Conservation (phyloP, 140 eudicot species). For the Ambrosia hybrid region DNA sequence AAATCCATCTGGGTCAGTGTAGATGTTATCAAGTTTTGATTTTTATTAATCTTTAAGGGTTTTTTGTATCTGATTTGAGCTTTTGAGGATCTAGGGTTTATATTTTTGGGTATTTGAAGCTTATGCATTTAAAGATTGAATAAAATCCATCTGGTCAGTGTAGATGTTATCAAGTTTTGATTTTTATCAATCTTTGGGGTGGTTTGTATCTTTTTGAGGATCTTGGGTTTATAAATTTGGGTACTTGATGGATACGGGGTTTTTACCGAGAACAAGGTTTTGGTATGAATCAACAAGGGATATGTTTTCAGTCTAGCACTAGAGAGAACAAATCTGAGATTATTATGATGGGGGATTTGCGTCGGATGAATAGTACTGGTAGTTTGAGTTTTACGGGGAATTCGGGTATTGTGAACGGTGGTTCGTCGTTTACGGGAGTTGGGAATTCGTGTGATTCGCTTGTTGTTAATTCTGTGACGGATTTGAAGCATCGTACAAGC, state of each 20-base stretch:
- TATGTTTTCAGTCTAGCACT: slow-evolving; percentile 44
- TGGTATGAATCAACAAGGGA: slow-evolving; percentile 37
- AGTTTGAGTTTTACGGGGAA: slow-evolving; percentile 36
- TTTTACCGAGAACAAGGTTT: slow-evolving; percentile 33
- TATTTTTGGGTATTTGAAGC: slow-evolving; percentile 4
- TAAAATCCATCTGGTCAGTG: too few species aligned
- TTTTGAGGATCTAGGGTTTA: slow-evolving; percentile 22
- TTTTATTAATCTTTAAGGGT: slow-evolving; percentile 13
- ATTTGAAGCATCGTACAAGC: slow-evolving; percentile 56
- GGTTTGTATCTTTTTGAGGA: slow-evolving; percentile 21
- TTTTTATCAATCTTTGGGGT: slow-evolving; percentile 17
- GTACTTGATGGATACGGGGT: slow-evolving; percentile 45
- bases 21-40: slow-evolving; percentile 21
- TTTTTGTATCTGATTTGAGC: slow-evolving; percentile 12
- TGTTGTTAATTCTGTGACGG: slow-evolving; percentile 55
- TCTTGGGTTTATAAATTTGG: slow-evolving; percentile 20
- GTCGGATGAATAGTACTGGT: slow-evolving; percentile 27
- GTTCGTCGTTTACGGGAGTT: slow-evolving; percentile 21
- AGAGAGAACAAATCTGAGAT: slow-evolving; percentile 47
- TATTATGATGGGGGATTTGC: slow-evolving; percentile 41
- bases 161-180: slow-evolving; percentile 21
- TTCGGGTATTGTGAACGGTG: slow-evolving; percentile 21
- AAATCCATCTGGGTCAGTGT: neutral
- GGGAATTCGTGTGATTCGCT: slow-evolving; percentile 43
- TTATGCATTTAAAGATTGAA: too few species aligned